Evolutionary conservation across 495 filamentous ascomycete genomes (phyloP).

Genomic region (Massariosphaeria phaeospora): DNA sequence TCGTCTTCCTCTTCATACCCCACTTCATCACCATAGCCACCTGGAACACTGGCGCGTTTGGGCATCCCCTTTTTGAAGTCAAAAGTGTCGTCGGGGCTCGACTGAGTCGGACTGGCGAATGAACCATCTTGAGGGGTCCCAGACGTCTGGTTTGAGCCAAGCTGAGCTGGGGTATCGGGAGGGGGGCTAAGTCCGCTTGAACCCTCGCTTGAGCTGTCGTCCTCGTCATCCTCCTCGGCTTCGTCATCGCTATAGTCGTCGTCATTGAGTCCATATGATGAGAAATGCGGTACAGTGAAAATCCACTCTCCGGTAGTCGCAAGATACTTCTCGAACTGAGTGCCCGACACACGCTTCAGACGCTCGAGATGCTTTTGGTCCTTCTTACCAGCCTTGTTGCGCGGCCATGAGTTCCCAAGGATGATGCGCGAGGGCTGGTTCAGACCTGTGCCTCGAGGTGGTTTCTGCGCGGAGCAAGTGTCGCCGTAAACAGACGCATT

Average conservation of each 20-base stretch:
- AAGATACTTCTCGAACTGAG: conserved; percentile 75
- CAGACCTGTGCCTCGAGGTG: conserved; percentile 73
- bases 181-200: conserved; percentile 53
- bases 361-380: conserved; percentile 76
- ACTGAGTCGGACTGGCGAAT: conserved; percentile 43
- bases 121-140: conserved; percentile 27
- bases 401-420: conserved; percentile 86
- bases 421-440: conserved; percentile 84
- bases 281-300: conserved; percentile 91
- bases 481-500: conserved; percentile 83
- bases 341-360: conserved; percentile 69
- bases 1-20: conserved; percentile 49
- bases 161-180: conserved; percentile 57
- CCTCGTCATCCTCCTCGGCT: conserved; percentile 19
- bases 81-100: conserved; percentile 71
- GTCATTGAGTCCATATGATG: conserved; percentile 88
- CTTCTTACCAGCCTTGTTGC: conserved; percentile 54
- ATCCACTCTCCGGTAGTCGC: conserved; percentile 75
- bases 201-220: too few relatives aligned
- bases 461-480: conserved; percentile 55
- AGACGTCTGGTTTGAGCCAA: conserved; percentile 40
- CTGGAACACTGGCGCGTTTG: conserved; percentile 56
- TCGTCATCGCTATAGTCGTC: conserved; percentile 64
- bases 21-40: conserved; percentile 64
- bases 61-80: conserved; percentile 63